Conservation (phyloP, 768 basidiomycete species). For the Podaxis carcinomalis region DNA sequence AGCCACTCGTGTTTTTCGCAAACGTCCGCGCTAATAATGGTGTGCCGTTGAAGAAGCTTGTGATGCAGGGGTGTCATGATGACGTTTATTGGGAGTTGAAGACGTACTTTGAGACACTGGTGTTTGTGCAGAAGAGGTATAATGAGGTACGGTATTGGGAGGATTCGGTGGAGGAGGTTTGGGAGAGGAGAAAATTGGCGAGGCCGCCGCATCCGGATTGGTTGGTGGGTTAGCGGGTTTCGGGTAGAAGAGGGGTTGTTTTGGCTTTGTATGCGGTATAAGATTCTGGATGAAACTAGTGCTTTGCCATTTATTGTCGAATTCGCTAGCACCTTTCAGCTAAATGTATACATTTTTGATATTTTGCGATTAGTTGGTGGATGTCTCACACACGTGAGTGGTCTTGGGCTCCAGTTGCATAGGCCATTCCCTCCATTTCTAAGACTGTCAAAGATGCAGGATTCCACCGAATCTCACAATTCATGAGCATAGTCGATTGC, state of each 20-base stretch:
- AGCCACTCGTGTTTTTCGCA: constrained; percentile 1
- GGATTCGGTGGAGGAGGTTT: constrained; percentile 8
- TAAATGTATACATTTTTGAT: too few species aligned
- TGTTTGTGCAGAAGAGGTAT: neutral
- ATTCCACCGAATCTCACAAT: too few species aligned
- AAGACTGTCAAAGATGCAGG: too few species aligned
- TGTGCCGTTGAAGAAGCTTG: constrained; percentile 6
- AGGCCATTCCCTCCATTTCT: too few species aligned
- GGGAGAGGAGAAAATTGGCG: constrained; percentile 6
- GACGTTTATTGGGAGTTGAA: neutral
- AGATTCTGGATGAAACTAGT: too few species aligned
- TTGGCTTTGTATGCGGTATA: neutral
- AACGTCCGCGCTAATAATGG: constrained; percentile 10
- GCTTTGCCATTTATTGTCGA: too few species aligned
- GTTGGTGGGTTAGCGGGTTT: too few species aligned
- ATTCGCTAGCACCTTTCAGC: too few species aligned
- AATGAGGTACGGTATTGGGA: neutral
- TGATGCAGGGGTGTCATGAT: neutral
- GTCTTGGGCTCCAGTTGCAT: too few species aligned
- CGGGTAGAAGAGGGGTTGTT: neutral
- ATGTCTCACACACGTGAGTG: too few species aligned
- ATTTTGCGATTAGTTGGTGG: too few species aligned
- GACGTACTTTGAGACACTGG: neutral
- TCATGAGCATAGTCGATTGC: too few species aligned
- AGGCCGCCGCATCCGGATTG: constrained; percentile 5